These are phyloP conservation scores for Leccinum subtestaceum DNA, from an alignment of 768 basidiomycete genomes.

Conservation along the genomic window DNA sequence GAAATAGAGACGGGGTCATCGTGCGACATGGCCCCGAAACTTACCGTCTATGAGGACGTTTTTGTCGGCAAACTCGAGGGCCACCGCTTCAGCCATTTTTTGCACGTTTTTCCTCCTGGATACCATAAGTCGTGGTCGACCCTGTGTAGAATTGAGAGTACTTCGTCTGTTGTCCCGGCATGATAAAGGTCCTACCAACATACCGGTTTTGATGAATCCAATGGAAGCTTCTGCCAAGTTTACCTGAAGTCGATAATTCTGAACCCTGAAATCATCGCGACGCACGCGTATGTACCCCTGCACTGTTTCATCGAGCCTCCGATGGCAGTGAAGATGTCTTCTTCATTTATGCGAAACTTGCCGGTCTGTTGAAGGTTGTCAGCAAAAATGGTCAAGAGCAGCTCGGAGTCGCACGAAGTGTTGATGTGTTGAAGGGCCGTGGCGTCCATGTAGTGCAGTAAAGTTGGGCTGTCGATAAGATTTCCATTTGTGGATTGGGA, in stretches of 20 bases:
- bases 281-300: constrained; percentile 93
- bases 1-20: background rate
- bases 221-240: constrained; percentile 86
- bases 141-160: constrained; percentile 19
- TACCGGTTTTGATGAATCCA: constrained; percentile 99
- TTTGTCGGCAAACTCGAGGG: constrained; percentile 89
- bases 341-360: constrained; percentile 98
- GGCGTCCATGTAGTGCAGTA: constrained; percentile 94
- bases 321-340: constrained; percentile 96
- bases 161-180: constrained; percentile 98
- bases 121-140: constrained; percentile 3
- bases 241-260: constrained; percentile 95
- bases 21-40: constrained; percentile 11
- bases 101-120: constrained; percentile 88
- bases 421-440: constrained; percentile 98
- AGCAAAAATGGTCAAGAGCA: constrained; percentile 95
- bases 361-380: constrained; percentile 97
- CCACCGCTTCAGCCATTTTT: constrained; percentile 96
- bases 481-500: constrained; percentile 74
- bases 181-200: constrained; percentile 97
- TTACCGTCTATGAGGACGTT: constrained; percentile 94
- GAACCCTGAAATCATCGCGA: constrained; percentile 98
- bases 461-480: constrained; percentile 83
- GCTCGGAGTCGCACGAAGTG: constrained; percentile 96
- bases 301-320: constrained; percentile 84